Conservation (phyloP, 1,284 basidiomycete species). For the Sanghuangporus weigelae region DNA sequence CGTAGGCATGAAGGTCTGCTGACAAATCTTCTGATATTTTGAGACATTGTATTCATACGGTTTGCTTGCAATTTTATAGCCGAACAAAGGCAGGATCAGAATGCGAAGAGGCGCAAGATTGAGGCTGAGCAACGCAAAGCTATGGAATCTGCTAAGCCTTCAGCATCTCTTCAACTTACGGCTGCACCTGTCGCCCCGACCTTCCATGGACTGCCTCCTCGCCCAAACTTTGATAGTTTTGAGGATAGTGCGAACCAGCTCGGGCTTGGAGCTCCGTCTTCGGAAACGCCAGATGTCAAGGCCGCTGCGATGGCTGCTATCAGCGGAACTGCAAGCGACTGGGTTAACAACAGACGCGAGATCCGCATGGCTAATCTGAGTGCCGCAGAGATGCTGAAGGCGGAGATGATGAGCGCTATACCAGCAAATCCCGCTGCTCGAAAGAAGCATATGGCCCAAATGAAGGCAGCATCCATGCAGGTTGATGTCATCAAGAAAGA, state of each 20-base stretch:
- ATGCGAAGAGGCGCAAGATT: constrained; percentile 81
- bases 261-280: constrained; percentile 53
- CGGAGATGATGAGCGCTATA: constrained; percentile 72
- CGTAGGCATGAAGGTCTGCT: constrained; percentile 84
- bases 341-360: constrained; percentile 82
- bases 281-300: constrained; percentile 37
- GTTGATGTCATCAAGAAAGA: background rate
- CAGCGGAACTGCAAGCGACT: constrained; percentile 78
- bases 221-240: constrained; percentile 57
- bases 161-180: constrained; percentile 9
- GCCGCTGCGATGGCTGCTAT: constrained; percentile 57
- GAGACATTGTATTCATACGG: constrained; percentile 16
- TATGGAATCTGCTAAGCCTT: constrained; percentile 30
- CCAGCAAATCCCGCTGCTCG: constrained; percentile 43
- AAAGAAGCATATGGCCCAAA: constrained; percentile 1
- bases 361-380: constrained; percentile 95
- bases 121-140: constrained; percentile 54
- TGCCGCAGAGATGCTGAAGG: constrained; percentile 91
- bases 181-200: constrained; percentile 48
- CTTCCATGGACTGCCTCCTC: constrained; percentile 49
- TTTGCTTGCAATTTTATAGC: constrained; percentile 40
- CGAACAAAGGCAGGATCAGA: constrained; percentile 90
- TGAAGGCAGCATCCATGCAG: background rate
- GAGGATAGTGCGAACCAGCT: constrained; percentile 70
- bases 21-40: constrained; percentile 21